These are phyloP conservation scores for Iberis amara DNA, from an alignment of 441 rosid genomes.

Conservation along the genomic window DNA sequence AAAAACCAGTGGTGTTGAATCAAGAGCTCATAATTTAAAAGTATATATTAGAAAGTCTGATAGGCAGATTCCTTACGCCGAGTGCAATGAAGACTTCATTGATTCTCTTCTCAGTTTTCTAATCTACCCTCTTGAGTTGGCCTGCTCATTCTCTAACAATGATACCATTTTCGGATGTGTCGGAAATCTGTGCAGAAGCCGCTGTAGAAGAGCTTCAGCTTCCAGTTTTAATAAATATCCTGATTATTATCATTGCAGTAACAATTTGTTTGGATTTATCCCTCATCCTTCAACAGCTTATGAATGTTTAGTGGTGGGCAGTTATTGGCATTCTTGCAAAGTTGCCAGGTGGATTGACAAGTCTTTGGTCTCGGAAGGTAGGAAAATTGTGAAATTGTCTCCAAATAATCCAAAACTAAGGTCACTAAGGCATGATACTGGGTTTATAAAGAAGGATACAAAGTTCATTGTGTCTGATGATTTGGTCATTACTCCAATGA, in stretches of 20 bases:
- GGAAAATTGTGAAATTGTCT: too few species aligned
- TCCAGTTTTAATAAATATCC: too few species aligned
- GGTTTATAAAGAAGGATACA: slow-evolving; percentile 18
- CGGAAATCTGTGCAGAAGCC: slow-evolving; percentile 14
- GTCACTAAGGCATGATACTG: too few species aligned
- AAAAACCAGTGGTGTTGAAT: not conserved
- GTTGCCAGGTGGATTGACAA: too few species aligned
- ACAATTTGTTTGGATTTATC: too few species aligned
- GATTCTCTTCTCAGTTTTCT: slow-evolving; percentile 25
- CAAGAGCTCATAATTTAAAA: not conserved
- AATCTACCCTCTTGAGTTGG: slow-evolving; percentile 19
- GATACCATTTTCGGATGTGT: not conserved
- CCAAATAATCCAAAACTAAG: too few species aligned
- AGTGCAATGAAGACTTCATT: slow-evolving; percentile 24
- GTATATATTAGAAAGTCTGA: slow-evolving; percentile 17
- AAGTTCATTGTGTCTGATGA: slow-evolving; percentile 29
- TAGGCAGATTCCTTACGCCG: slow-evolving; percentile 1
- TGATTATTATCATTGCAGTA: too few species aligned
- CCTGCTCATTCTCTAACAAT: slow-evolving; percentile 11
- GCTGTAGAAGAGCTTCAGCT: too few species aligned
- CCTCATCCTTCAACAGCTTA: too few species aligned
- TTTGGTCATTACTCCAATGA: slow-evolving; percentile 19
- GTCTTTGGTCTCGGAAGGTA: too few species aligned
- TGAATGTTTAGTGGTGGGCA: too few species aligned
- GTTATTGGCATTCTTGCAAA: too few species aligned